phyloP scores from a whole-genome alignment of 371 early-diverging fungal genomes.

The Mortierella sp. region DNA sequence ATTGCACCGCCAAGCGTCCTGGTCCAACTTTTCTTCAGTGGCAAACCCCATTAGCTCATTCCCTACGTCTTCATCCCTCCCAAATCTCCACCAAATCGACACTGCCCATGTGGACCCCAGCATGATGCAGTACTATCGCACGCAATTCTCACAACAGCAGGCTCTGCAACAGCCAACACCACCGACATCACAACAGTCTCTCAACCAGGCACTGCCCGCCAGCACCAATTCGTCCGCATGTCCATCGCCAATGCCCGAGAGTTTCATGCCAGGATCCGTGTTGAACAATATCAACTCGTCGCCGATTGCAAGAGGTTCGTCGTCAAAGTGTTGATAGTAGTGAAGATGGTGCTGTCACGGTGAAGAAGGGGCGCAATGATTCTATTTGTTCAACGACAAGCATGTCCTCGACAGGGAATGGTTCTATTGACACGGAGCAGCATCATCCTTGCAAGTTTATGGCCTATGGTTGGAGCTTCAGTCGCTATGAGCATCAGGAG shows the following conservation, averaged over 20 bases:
- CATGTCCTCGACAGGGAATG: slow-evolving; percentile 37
- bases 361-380: slow-evolving; percentile 44
- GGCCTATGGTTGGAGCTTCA: too few relatives aligned
- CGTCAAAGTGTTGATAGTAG: too few relatives aligned
- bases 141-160: slow-evolving; percentile 26
- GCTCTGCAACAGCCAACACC: not conserved
- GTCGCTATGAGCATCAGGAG: too few relatives aligned
- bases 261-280: slow-evolving; percentile 30
- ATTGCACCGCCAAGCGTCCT: slow-evolving; percentile 50
- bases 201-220: slow-evolving; percentile 28
- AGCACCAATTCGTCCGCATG: slow-evolving; percentile 39
- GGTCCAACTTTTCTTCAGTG: slow-evolving; percentile 40
- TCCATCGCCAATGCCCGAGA: slow-evolving; percentile 45
- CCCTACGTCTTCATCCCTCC: slow-evolving; percentile 11
- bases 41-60: slow-evolving; percentile 17
- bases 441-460: too few relatives aligned
- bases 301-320: slow-evolving; percentile 1
- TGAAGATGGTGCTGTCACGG: slow-evolving; percentile 13
- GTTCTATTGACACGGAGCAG: slow-evolving; percentile 15
- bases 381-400: slow-evolving; percentile 48
- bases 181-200: slow-evolving; percentile 14
- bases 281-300: slow-evolving; percentile 36
- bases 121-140: slow-evolving; percentile 37
- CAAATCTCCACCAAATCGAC: slow-evolving; percentile 17
- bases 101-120: slow-evolving; percentile 37